These are phyloP conservation scores for Podospora conica DNA, from an alignment of 495 filamentous ascomycete species.

Conservation along the genomic window DNA sequence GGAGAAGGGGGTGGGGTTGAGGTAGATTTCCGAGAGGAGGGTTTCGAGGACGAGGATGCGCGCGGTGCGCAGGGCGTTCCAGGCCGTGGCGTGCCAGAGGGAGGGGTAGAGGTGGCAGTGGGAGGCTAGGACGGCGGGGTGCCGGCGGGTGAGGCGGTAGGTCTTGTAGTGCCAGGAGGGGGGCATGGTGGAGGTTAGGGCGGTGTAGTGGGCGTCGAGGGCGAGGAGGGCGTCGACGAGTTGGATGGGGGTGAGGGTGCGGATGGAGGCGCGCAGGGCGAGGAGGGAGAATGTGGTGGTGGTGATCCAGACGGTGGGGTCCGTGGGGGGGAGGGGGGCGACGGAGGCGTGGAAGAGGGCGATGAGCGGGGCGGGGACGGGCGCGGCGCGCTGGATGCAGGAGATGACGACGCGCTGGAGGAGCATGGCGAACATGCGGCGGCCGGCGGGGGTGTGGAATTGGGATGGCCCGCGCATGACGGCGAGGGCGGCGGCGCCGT, in stretches of 20 bases:
- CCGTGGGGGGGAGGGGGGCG: constrained; percentile 15
- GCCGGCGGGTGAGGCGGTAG: constrained; percentile 28
- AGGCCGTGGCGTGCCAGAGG: constrained; percentile 47
- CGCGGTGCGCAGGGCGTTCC: constrained; percentile 51
- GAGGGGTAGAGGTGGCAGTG: constrained; percentile 51
- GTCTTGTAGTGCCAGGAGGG: constrained; percentile 28
- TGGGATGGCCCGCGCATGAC: constrained; percentile 52
- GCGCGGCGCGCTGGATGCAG: constrained; percentile 33
- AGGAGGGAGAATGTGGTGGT: constrained; percentile 38
- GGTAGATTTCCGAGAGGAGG: constrained; percentile 34
- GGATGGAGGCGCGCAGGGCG: constrained; percentile 40
- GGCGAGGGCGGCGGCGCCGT: constrained; percentile 52
- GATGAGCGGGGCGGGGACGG: constrained; percentile 33
- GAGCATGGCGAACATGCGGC: constrained; percentile 53
- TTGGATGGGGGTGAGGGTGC: constrained; percentile 36
- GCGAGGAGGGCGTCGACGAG: constrained; percentile 42
- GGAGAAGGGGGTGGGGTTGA: constrained; percentile 7
- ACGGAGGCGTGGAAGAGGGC: constrained; percentile 33
- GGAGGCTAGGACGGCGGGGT: constrained; percentile 40
- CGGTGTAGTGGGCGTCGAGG: constrained; percentile 48
- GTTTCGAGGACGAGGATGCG: constrained; percentile 55
- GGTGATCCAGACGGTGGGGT: constrained; percentile 26
- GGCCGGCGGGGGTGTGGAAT: constrained; percentile 48
- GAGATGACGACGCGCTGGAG: constrained; percentile 40
- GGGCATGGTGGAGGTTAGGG: constrained; percentile 38